Base-by-base conservation (phyloP, 2,329 filamentous ascomycete species). In the Ophiostoma sp. region DNA sequence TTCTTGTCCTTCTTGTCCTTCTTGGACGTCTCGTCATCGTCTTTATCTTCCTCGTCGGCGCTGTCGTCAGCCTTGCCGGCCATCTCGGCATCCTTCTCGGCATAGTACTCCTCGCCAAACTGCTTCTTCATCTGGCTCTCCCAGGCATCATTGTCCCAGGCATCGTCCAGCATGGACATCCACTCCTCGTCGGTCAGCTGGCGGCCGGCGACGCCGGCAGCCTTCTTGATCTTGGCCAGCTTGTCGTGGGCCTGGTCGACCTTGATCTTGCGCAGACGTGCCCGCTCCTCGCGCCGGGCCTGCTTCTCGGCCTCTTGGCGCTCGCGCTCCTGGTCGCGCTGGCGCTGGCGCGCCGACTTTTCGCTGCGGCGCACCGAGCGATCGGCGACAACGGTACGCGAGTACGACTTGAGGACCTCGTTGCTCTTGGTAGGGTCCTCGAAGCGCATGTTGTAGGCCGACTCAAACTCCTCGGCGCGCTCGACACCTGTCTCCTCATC, bases 371-470 rank as follows among this genome's bases (percentile, higher is more conserved):
- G 88, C 33, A 97, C 94, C 0, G 94, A 95, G 74, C 91, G 90
- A 73, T 90, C 89, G 54, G 89, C 89, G 52, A 91, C 90, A 23
- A 93, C 85, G 77, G 96, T 93, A 87, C 94, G 90, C 70, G 94
- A 90, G 80, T 97, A 96, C 6, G 94, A 93, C 76, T 90, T 89
- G 41, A 99, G 83, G 67, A 91, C 89, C 79, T 97, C 93, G 77
- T 97, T 97, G 75, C 92, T 89, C 77, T 92, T 93, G 72, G 86
- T 86, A 0, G 95, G 93, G 76, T 98, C 92, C 78, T 99, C 95
- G 76, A 99, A 99, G 44, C 95, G 90, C 80, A 97, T 81, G 81
- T 99, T 99, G 82, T 97, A 99, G 4, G 94, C 94, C 74, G 91
- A 86, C 80, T 99, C 95, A 76, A 94, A 96, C 72, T 90, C 88